Evolutionary conservation across 2,329 filamentous ascomycete species (phyloP).

Genomic region (Colletotrichum kahawae): DNA sequence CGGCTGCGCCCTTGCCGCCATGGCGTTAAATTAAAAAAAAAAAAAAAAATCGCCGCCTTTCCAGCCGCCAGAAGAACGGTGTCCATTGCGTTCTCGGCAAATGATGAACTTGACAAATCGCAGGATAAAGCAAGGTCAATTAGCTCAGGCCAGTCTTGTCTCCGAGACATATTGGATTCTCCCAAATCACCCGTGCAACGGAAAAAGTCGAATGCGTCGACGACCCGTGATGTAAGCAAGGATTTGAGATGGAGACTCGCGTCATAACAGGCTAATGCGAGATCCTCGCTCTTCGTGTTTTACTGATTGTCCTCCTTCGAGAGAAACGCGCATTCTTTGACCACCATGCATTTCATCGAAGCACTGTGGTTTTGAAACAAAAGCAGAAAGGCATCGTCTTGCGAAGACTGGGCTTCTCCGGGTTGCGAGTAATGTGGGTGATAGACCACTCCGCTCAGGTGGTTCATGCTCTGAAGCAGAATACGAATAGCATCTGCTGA

Average conservation of each 20-base stretch:
- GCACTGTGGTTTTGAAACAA: not conserved
- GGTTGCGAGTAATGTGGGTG: not conserved
- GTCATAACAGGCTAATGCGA: not conserved
- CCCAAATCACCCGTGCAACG: not conserved
- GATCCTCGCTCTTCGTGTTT: not conserved
- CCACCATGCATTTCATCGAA: not conserved
- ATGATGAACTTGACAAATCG: not conserved
- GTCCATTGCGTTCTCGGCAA: not conserved
- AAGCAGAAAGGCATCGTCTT: not conserved
- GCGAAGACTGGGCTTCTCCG: not conserved
- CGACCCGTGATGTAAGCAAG: not conserved
- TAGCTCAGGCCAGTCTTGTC: not conserved
- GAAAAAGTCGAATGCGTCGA: not conserved
- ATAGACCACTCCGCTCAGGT: not conserved
- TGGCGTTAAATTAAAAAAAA: too few relatives aligned
- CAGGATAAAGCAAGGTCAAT: not conserved
- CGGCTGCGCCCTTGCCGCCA: too few relatives aligned
- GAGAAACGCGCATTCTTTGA: not conserved
- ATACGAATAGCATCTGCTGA: not conserved
- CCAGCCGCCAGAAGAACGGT: not conserved
- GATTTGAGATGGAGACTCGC: not conserved
- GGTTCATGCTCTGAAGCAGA: not conserved
- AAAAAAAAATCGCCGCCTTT: not conserved
- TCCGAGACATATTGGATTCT: not conserved
- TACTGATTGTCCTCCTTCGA: not conserved